These are phyloP conservation scores for Gracilariopsis chorda DNA, from an alignment of 23 red algal genomes.

Conservation along the genomic window DNA sequence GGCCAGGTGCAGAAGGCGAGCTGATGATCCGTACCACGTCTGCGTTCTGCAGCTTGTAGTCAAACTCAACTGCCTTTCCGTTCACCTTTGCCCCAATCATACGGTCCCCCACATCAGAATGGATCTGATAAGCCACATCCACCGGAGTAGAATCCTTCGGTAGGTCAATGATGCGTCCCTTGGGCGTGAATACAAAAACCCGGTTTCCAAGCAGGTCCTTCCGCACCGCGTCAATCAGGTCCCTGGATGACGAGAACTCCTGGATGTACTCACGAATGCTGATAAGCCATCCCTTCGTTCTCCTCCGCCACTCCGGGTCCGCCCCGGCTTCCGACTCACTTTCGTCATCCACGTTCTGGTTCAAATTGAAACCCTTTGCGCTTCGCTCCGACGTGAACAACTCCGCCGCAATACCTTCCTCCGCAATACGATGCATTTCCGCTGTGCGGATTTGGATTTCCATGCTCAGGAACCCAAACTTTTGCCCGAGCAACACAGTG, in stretches of 20 bases:
- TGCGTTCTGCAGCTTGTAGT: constrained; percentile 97
- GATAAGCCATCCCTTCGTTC: constrained; percentile 82
- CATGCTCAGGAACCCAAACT: constrained; percentile 66
- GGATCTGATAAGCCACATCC: constrained; percentile 89
- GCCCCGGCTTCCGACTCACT: neutral
- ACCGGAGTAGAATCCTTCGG: constrained; percentile 89
- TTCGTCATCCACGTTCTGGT: constrained; percentile 1
- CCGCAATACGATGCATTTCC: constrained; percentile 86
- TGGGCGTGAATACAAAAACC: constrained; percentile 92
- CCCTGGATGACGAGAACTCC: constrained; percentile 88
- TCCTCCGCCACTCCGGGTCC: constrained; percentile 62
- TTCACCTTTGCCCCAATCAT: constrained; percentile 99
- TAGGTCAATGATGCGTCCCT: constrained; percentile 85
- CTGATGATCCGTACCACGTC: constrained; percentile 92
- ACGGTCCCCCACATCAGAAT: constrained; percentile 78
- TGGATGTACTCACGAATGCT: constrained; percentile 89
- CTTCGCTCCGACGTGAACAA: constrained; percentile 43
- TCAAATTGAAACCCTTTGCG: constrained; percentile 1
- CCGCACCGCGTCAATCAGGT: constrained; percentile 89
- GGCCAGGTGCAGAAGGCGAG: constrained; percentile 62
- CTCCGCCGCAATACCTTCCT: constrained; percentile 91
- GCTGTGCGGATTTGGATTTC: constrained; percentile 98
- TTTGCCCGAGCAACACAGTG: constrained; percentile 70
- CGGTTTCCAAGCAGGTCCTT: constrained; percentile 92
- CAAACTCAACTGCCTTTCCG: constrained; percentile 69